Evolutionary conservation across 805 yeast species (phyloP).

Genomic region (Nakazawaea peltata): DNA sequence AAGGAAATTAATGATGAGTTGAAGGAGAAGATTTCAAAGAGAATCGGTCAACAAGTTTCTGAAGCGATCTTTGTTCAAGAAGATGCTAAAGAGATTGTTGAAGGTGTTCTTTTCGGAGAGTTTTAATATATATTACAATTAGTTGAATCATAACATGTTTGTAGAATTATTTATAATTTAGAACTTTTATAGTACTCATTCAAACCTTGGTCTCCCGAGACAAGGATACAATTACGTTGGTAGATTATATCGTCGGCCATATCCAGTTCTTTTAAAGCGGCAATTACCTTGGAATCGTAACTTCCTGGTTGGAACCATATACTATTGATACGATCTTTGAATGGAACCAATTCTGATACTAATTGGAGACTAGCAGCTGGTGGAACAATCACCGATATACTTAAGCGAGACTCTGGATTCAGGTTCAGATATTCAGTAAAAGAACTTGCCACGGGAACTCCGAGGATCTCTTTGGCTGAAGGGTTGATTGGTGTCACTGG

Average conservation of each 20-base stretch:
- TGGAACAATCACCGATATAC: slow-evolving; percentile 69
- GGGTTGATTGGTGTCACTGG: slow-evolving; percentile 67
- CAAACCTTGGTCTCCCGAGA: slow-evolving; percentile 49
- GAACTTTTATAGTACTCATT: slow-evolving; percentile 5
- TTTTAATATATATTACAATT: slow-evolving; percentile 7
- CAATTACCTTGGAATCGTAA: slow-evolving; percentile 43
- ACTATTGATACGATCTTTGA: slow-evolving; percentile 32
- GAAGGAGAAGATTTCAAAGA: slow-evolving; percentile 35
- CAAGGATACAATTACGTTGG: slow-evolving; percentile 64
- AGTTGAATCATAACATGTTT: slow-evolving; percentile 24
- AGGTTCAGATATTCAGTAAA: slow-evolving; percentile 16
- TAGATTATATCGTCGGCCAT: slow-evolving; percentile 23
- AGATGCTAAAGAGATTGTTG: slow-evolving; percentile 42
- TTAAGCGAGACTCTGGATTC: slow-evolving; percentile 32
- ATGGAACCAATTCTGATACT: slow-evolving; percentile 28
- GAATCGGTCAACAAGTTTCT: slow-evolving; percentile 57
- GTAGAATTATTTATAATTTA: slow-evolving; percentile 18
- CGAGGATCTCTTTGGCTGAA: slow-evolving; percentile 31
- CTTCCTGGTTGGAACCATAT: slow-evolving; percentile 87
- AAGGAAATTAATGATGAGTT: slow-evolving; percentile 24
- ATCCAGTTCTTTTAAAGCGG: slow-evolving; percentile 24
- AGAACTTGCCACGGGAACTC: slow-evolving; percentile 10
- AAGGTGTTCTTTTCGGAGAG: slow-evolving; percentile 74
- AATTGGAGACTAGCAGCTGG: slow-evolving; percentile 48
- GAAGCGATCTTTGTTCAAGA: slow-evolving; percentile 36